These are phyloP conservation scores for Mallotus repandus DNA, from an alignment of 441 rosid species.

Conservation along the genomic window DNA sequence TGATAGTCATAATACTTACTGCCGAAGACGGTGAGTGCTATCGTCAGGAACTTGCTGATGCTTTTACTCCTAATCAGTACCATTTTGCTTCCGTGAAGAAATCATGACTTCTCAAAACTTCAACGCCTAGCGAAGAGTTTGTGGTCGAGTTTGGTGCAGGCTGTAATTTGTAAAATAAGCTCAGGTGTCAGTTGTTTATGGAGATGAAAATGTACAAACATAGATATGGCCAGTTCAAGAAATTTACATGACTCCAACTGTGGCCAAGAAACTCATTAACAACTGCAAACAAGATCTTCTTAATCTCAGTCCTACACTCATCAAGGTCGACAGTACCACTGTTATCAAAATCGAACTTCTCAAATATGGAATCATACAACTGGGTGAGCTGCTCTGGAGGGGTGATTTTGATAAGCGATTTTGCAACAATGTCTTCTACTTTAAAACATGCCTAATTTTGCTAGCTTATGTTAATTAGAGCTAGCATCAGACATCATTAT, in stretches of 20 bases:
- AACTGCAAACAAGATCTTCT: conserved; percentile 53
- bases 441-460: background rate
- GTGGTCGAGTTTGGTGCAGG: conserved; percentile 27
- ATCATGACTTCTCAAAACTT: conserved; percentile 50
- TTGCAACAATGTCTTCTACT: background rate
- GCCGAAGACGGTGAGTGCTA: conserved; percentile 51
- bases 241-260: conserved; percentile 57
- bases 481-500: conserved; percentile 1
- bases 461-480: background rate
- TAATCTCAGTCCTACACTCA: too few relatives aligned
- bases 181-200: background rate
- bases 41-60: conserved; percentile 19
- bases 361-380: too few relatives aligned
- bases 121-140: conserved; percentile 39
- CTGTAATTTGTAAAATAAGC: conserved; percentile 19
- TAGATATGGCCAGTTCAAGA: too few relatives aligned
- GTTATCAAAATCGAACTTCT: too few relatives aligned
- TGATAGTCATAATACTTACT: conserved; percentile 35
- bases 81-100: conserved; percentile 43
- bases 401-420: background rate
- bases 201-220: too few relatives aligned
- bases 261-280: conserved; percentile 78
- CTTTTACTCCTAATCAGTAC: conserved; percentile 63
- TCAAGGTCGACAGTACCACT: too few relatives aligned
- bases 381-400: too few relatives aligned